Evolutionary conservation across 208 protist genomes (phyloP).

Genomic region (Angomonas deanei): DNA sequence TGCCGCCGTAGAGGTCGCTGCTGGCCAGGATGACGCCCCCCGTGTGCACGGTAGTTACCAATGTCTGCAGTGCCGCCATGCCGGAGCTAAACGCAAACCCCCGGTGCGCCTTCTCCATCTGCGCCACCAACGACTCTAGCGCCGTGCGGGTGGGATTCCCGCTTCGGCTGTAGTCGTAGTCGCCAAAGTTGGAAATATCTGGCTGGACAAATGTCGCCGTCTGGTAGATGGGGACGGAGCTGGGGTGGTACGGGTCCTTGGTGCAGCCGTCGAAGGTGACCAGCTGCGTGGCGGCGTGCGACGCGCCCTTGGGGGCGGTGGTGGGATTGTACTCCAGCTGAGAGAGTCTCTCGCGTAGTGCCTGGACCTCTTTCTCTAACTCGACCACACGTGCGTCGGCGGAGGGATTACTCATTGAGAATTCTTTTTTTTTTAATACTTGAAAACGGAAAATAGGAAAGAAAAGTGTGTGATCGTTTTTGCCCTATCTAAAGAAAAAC

Average conservation of each 20-base stretch:
- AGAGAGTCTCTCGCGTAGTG: too few relatives aligned
- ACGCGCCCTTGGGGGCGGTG: conserved; percentile 56
- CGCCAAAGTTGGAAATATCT: conserved; percentile 69
- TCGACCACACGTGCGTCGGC: too few relatives aligned
- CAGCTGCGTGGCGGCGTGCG: conserved; percentile 61
- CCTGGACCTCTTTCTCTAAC: too few relatives aligned
- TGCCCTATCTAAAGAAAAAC: too few relatives aligned
- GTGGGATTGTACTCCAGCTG: too few relatives aligned
- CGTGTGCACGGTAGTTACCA: conserved; percentile 66
- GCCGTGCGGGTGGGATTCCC: conserved; percentile 93
- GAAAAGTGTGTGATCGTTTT: too few relatives aligned
- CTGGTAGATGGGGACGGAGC: conserved; percentile 88
- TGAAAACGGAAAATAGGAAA: too few relatives aligned
- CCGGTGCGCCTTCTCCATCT: conserved; percentile 87
- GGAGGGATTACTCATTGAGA: too few relatives aligned
- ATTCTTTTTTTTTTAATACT: too few relatives aligned
- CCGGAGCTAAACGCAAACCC: conserved; percentile 87
- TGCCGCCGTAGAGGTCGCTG: conserved; percentile 93
- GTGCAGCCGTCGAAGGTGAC: conserved; percentile 85
- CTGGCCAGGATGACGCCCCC: conserved; percentile 79
- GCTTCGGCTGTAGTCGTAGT: conserved; percentile 92
- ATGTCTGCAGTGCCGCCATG: conserved; percentile 80
- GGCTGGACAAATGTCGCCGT: conserved; percentile 89
- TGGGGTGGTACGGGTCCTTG: conserved; percentile 87
- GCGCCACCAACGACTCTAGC: conserved; percentile 87